Conservation (phyloP, 2,329 filamentous ascomycete species). For the Huntiella moniliformis region DNA sequence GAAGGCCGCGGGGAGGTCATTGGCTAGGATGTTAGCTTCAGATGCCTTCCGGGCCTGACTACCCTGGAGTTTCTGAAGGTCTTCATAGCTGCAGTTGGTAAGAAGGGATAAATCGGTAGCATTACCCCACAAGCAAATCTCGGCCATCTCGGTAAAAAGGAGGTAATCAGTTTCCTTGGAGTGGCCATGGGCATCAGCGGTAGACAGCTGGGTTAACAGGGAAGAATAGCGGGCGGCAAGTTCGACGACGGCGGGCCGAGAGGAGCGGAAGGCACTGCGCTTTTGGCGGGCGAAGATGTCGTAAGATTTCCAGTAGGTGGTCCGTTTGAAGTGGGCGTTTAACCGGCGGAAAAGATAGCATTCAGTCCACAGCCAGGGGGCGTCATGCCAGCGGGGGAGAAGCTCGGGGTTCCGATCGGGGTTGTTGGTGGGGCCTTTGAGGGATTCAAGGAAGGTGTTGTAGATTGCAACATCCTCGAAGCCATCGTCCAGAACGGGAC, state of each 20-base stretch:
- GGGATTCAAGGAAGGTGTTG: conserved; percentile 64
- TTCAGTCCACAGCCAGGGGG: conserved; percentile 79
- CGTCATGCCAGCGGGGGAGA: conserved; percentile 51
- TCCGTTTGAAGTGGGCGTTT: conserved; percentile 56
- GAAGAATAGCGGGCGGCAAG: conserved; percentile 63
- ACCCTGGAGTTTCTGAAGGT: conserved; percentile 92
- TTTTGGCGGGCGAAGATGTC: conserved; percentile 85
- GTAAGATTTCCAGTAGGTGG: conserved; percentile 71
- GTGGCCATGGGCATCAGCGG: conserved; percentile 40
- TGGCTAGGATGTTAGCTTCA: conserved; percentile 81
- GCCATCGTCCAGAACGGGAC: conserved; percentile 60
- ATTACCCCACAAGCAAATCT: conserved; percentile 95
- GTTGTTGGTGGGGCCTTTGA: conserved; percentile 25
- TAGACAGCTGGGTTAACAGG: conserved; percentile 29
- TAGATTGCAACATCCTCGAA: conserved; percentile 58
- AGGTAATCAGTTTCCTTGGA: conserved; percentile 50
- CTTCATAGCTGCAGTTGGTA: conserved; percentile 78
- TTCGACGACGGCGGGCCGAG: conserved; percentile 67
- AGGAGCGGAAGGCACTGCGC: conserved; percentile 79
- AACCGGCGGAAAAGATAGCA: conserved; percentile 90
- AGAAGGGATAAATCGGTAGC: conserved; percentile 85
- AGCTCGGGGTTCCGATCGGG: conserved; percentile 25
- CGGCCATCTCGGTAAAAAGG: conserved; percentile 80
- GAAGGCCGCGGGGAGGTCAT: conserved; percentile 63
- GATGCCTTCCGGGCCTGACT: conserved; percentile 67